Conservation (phyloP, 495 filamentous ascomycete genomes). For the Xylaria longipes region DNA sequence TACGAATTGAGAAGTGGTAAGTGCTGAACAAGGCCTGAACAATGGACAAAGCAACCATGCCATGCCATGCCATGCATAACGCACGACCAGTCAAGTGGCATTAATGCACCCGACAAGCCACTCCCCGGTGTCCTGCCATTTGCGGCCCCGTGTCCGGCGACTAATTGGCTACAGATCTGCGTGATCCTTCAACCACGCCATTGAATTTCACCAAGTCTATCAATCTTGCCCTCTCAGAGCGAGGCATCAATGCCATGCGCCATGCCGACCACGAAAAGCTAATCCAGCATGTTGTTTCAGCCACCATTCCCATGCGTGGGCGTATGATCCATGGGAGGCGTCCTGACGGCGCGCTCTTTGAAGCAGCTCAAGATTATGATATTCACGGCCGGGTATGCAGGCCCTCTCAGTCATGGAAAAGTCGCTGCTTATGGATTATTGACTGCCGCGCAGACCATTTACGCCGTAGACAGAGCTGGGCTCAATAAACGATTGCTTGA, state of each 20-base stretch:
- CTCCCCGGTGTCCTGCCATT: not conserved
- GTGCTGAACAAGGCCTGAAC: conserved; percentile 35
- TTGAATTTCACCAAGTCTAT: conserved; percentile 98
- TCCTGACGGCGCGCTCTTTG: conserved; percentile 68
- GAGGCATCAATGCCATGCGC: conserved; percentile 87
- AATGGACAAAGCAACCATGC: not conserved
- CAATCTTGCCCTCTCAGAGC: conserved; percentile 92
- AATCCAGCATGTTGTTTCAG: conserved; percentile 71
- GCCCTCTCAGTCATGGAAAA: not conserved
- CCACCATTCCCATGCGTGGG: conserved; percentile 90
- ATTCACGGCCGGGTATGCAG: conserved; percentile 77
- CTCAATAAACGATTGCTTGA: conserved; percentile 90
- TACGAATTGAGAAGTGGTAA: conserved; percentile 93
- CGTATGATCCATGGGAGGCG: conserved; percentile 93
- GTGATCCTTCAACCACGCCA: conserved; percentile 80
- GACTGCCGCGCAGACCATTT: conserved; percentile 47
- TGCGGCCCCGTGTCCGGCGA: not conserved
- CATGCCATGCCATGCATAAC: conserved; percentile 14
- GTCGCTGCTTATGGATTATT: not conserved
- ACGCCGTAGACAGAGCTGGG: conserved; percentile 71
- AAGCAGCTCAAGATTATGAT: conserved; percentile 87
- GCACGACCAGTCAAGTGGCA: not conserved
- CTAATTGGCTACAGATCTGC: conserved; percentile 68
- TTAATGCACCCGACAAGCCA: not conserved
- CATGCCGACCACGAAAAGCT: conserved; percentile 67